These are phyloP conservation scores for Pelargonium fulgidum DNA, from an alignment of 441 rosid species.

Conservation along the genomic window DNA sequence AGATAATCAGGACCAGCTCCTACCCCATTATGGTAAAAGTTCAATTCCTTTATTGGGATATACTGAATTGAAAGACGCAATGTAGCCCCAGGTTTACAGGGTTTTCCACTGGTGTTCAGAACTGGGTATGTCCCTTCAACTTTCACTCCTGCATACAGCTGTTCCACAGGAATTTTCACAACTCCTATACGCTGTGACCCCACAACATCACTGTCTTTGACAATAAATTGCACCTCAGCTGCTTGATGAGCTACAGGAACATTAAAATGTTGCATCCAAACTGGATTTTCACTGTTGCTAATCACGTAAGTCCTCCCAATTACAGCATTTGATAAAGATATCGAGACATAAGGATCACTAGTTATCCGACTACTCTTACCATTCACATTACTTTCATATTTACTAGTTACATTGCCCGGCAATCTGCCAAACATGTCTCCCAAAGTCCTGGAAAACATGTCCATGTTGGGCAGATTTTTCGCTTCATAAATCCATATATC, in stretches of 20 bases:
- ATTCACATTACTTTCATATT: constrained; percentile 44
- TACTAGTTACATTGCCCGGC: constrained; percentile 38
- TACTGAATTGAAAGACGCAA: constrained; percentile 70
- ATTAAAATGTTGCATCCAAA: constrained; percentile 79
- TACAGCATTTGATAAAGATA: constrained; percentile 53
- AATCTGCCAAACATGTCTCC: constrained; percentile 48
- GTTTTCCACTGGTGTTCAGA: constrained; percentile 53
- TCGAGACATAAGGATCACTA: constrained; percentile 89
- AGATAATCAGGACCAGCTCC: constrained; percentile 78
- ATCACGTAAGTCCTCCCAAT: constrained; percentile 79
- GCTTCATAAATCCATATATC: constrained; percentile 76
- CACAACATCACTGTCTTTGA: constrained; percentile 89
- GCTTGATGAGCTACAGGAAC: constrained; percentile 86
- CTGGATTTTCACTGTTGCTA: constrained; percentile 80
- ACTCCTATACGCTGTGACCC: constrained; percentile 82
- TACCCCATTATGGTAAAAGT: constrained; percentile 68
- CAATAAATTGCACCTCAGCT: constrained; percentile 72
- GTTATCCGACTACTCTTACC: constrained; percentile 38
- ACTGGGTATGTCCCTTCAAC: constrained; percentile 64
- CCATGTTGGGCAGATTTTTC: constrained; percentile 90
- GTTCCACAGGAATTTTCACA: constrained; percentile 76
- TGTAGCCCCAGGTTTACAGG: constrained; percentile 74
- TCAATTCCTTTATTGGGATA: constrained; percentile 54
- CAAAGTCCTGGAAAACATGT: constrained; percentile 78
- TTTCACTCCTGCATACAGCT: constrained; percentile 52